Base-by-base conservation (phyloP, 305 asterid species). In the Fraxinus greggii region DNA sequence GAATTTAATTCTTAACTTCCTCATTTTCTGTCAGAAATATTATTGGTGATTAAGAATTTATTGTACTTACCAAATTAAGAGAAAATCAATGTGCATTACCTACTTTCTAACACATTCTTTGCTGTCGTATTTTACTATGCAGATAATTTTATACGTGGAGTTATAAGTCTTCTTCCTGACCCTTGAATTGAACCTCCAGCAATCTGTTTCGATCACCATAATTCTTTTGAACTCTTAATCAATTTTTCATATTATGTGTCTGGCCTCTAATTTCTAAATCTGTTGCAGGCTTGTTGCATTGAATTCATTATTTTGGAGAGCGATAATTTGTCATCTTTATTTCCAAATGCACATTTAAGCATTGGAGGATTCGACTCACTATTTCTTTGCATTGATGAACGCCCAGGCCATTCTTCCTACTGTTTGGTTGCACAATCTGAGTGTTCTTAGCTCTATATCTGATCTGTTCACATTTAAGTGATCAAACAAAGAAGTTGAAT, bases 401-500 rank as follows among this genome's bases (percentile, higher is more conserved):
- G 85, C 97, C 75, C 73, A 93, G 48, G 92, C 94, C 24, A 94
- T 95, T 82, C 98, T 95, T 86, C 98, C 98, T 23, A 95, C 99
- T 0, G 97, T 94, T 76, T 94, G 91, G 92, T 85, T 95, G 78
- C 86, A 88, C 8, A 95, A 95, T 81, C 83, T 94, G 72, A 92
- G 92, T 36, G 40, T 94, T 79, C 98, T 95, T 72, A 95, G 99
- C 88, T 95, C 91, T 93, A 90, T 95, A 35, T 95, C 99, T 95
- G 70, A 89, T 79, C 77, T 28, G n/a, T 26, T 5, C 10, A 9
- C 29, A 21, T 61, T 61, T 51, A 51, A 26, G 23, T 1, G 26
- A 21, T 19, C 69, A 59, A 6, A 59, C 7, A 59, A 21, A 17
- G 61, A 51, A 5, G 7, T 51, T 15, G 6, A 4, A 4, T 51